A percentile compares a stretch with the other conserved stretches of the same genome.
phyloP scores from a whole-genome alignment of 805 yeast genomes.

The Yarrowia porcina region DNA sequence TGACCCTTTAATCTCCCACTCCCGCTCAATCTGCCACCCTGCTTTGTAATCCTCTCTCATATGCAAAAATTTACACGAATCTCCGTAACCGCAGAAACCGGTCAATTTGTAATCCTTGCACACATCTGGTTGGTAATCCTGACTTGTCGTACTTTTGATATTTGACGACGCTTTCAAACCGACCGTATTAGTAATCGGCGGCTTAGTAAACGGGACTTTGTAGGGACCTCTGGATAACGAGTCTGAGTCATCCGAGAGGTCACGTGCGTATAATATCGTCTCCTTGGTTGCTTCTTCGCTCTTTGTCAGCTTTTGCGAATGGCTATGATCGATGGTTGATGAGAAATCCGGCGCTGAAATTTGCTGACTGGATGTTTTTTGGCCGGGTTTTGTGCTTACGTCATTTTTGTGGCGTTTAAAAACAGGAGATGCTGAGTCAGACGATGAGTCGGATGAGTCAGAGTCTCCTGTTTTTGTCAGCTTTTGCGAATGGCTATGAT shows the following conservation, averaged over 20 bases:
- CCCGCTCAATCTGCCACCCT: conserved; percentile 62
- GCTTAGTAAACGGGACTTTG: not conserved
- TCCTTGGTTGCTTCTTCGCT: conserved; percentile 12
- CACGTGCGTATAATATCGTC: not conserved
- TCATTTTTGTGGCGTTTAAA: not conserved
- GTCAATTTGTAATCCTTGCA: conserved; percentile 89
- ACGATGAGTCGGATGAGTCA: no score
- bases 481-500: not conserved
- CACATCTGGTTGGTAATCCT: conserved; percentile 89
- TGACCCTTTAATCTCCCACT: conserved; percentile 54
- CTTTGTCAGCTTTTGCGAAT: not conserved
- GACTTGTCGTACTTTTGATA: conserved; percentile 61
- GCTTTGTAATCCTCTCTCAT: conserved; percentile 79
- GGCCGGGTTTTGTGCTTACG: not conserved
- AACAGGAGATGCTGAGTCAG: no score
- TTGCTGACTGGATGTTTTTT: not conserved
- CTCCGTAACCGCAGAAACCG: conserved; percentile 97
- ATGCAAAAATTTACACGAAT: conserved; percentile 91
- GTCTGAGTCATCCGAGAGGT: not conserved
- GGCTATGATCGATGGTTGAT: not conserved
- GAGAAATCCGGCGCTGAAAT: not conserved
- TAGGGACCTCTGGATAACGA: not conserved
- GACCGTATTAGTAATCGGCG: conserved; percentile 27
- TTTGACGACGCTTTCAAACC: conserved; percentile 45
- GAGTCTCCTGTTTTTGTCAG: not conserved